These are phyloP conservation scores for Plasmodium blacklocki DNA, from an alignment of 169 alveolate species.

Conservation along the genomic window DNA sequence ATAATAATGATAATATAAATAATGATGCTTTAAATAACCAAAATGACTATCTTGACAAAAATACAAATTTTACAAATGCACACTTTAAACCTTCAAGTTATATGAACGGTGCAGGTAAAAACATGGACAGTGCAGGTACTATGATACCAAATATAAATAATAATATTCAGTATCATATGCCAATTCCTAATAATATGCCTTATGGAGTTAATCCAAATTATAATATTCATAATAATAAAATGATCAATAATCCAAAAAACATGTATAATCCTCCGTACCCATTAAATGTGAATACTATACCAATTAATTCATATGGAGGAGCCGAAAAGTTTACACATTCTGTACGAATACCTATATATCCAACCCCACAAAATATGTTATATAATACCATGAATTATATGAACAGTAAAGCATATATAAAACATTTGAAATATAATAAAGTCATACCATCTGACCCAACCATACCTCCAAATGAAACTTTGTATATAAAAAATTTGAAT, in stretches of 20 bases:
- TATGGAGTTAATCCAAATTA: constrained; percentile 14
- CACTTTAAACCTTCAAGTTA: not conserved
- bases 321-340: constrained; percentile 26
- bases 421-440: constrained; percentile 76
- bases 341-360: constrained; percentile 50
- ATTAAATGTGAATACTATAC: constrained; percentile 44
- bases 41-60: not conserved
- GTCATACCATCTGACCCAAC: constrained; percentile 81
- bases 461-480: constrained; percentile 84
- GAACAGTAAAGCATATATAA: constrained; percentile 73
- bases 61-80: not conserved
- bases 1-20: no score
- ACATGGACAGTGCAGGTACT: not conserved
- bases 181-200: not conserved
- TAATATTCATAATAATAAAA: constrained; percentile 29
- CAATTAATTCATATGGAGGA: constrained; percentile 15
- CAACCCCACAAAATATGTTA: constrained; percentile 45
- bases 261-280: constrained; percentile 22
- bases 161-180: constrained; percentile 1
- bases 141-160: not conserved
- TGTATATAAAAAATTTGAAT: constrained; percentile 82
- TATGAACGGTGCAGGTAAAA: constrained; percentile 1
- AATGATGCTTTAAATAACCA: no score
- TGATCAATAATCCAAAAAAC: constrained; percentile 10
- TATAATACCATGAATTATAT: constrained; percentile 55